A percentile compares a stretch with the other conserved stretches of the same genome.
These are phyloP conservation scores for Endoconidiophora laricicola DNA, from an alignment of 2,329 filamentous ascomycete species.

Conservation along the genomic window DNA sequence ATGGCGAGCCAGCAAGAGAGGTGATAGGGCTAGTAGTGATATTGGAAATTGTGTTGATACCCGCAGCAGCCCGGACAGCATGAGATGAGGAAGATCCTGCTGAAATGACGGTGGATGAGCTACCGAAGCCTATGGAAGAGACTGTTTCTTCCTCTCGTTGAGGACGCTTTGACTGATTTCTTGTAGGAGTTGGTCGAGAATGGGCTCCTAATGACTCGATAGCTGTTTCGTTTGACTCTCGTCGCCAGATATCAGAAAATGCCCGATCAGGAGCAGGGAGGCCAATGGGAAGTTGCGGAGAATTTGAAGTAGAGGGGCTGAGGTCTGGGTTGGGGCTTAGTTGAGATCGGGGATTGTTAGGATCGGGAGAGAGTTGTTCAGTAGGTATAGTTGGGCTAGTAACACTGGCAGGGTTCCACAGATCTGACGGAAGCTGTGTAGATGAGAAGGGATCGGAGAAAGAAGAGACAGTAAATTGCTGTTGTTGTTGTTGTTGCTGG, in stretches of 20 bases:
- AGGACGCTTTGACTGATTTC: slow-evolving; percentile 1
- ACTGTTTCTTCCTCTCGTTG: background rate
- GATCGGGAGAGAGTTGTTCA: slow-evolving; percentile 1
- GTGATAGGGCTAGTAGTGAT: background rate
- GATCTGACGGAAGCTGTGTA: background rate
- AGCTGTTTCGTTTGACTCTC: background rate
- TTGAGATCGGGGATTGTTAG: background rate
- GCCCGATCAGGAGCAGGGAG: slow-evolving; percentile 2
- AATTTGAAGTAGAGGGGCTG: background rate
- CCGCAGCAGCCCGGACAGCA: background rate
- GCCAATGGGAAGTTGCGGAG: slow-evolving; percentile 3
- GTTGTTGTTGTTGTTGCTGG: slow-evolving; percentile 2
- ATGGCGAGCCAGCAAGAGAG: background rate
- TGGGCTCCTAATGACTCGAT: background rate
- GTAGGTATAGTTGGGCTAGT: slow-evolving; percentile 1
- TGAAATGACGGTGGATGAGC: slow-evolving; percentile 1
- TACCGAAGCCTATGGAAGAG: background rate
- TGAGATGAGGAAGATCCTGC: slow-evolving; percentile 1
- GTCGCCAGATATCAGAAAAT: background rate
- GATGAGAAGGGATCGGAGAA: background rate
- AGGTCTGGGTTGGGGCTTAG: background rate
- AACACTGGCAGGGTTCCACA: background rate
- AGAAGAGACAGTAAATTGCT: background rate
- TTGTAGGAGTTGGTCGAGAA: background rate
- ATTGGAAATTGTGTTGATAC: background rate